Evolutionary conservation across 2,329 filamentous ascomycete species (phyloP).

Genomic region (Sporothrix schenckii): DNA sequence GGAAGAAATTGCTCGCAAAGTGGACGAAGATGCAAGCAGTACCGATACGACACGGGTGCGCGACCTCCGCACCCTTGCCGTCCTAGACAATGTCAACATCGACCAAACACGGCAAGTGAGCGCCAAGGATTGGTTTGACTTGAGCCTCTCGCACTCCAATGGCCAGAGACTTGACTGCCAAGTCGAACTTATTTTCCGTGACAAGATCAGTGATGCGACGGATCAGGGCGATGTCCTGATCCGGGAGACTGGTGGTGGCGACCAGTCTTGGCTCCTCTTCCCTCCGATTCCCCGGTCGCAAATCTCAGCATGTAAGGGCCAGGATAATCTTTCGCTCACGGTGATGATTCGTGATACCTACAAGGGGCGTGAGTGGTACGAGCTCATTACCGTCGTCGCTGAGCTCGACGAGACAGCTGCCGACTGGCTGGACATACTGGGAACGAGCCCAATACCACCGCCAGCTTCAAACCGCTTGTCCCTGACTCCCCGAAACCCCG

Average conservation of each 20-base stretch:
- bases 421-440: conserved; percentile 87
- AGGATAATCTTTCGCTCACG: conserved; percentile 70
- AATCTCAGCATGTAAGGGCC: conserved; percentile 79
- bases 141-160: conserved; percentile 83
- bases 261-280: conserved; percentile 80
- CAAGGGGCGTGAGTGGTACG: conserved; percentile 73
- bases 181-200: conserved; percentile 82
- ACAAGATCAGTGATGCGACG: conserved; percentile 69
- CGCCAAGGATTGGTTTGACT: conserved; percentile 85
- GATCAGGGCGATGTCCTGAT: conserved; percentile 84
- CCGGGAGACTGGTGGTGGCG: conserved; percentile 76
- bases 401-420: conserved; percentile 75
- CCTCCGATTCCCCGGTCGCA: conserved; percentile 75
- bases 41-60: conserved; percentile 81
- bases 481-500: conserved; percentile 34
- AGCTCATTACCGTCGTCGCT: conserved; percentile 75
- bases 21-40: conserved; percentile 82
- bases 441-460: conserved; percentile 51
- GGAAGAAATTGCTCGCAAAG: conserved; percentile 69
- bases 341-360: conserved; percentile 74
- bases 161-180: conserved; percentile 88
- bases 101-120: conserved; percentile 79
- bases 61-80: conserved; percentile 75
- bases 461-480: conserved; percentile 31
- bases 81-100: conserved; percentile 70